Conservation (phyloP, 768 basidiomycete species). For the Gloeopeniophorella convolvens region DNA sequence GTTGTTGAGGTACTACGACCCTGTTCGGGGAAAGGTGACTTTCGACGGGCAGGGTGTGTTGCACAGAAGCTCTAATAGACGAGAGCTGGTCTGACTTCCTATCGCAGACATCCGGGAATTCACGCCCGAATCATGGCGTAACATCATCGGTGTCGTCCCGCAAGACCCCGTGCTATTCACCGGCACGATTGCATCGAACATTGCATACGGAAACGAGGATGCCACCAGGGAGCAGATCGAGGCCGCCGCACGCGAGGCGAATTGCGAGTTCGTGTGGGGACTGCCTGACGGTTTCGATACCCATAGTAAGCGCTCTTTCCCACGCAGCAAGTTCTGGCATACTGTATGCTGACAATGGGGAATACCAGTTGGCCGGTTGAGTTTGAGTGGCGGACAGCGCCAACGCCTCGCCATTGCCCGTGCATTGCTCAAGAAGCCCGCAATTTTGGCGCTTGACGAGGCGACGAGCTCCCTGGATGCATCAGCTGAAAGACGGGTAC, state of each 20-base stretch:
- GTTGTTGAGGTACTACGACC: slow-evolving; percentile 85
- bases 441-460: slow-evolving; percentile 84
- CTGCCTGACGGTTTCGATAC: slow-evolving; percentile 95
- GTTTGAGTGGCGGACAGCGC: slow-evolving; percentile 72
- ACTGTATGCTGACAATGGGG: background rate
- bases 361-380: slow-evolving; percentile 56
- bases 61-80: background rate
- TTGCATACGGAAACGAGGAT: slow-evolving; percentile 74
- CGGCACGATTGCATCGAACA: slow-evolving; percentile 92
- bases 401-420: slow-evolving; percentile 80
- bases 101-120: slow-evolving; percentile 78
- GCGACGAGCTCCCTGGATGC: slow-evolving; percentile 88
- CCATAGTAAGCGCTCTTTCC: slow-evolving; percentile 52
- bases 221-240: slow-evolving; percentile 83
- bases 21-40: slow-evolving; percentile 71
- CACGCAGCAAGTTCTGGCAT: too few species aligned
- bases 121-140: slow-evolving; percentile 79
- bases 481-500: slow-evolving; percentile 74
- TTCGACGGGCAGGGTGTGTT: slow-evolving; percentile 77
- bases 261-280: slow-evolving; percentile 94
- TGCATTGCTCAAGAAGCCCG: slow-evolving; percentile 83
- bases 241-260: slow-evolving; percentile 81
- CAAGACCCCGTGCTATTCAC: slow-evolving; percentile 91
- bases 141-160: slow-evolving; percentile 87
- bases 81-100: background rate